phyloP scores from a whole-genome alignment of 495 filamentous ascomycete species.

The Mytilinidion resinicola region DNA sequence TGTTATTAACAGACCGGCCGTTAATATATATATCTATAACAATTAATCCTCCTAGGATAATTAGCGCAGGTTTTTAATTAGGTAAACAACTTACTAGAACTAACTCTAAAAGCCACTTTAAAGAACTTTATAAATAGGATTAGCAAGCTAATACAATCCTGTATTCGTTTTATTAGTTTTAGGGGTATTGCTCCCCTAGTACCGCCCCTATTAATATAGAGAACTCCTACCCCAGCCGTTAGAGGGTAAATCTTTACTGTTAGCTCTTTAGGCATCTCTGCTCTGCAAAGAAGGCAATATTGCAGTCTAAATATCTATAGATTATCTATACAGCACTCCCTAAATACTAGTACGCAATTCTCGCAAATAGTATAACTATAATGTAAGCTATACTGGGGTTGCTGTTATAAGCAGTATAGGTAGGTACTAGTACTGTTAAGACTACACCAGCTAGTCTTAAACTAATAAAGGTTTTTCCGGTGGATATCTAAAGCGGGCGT shows the following conservation, averaged over 20 bases:
- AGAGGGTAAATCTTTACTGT: not conserved
- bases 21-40: slow-evolving; percentile 5
- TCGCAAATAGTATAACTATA: slow-evolving; percentile 1
- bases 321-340: not conserved
- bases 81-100: slow-evolving; percentile 1
- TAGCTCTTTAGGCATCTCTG: not conserved
- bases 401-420: not conserved
- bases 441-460: not conserved
- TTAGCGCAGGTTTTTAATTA: not conserved
- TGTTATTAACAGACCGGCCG: not conserved
- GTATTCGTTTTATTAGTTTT: not conserved
- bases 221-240: slow-evolving; percentile 2
- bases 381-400: not conserved
- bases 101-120: slow-evolving; percentile 1
- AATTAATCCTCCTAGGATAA: not conserved
- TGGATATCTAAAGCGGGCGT: not conserved
- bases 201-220: slow-evolving; percentile 1
- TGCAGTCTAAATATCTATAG: not conserved
- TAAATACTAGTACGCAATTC: not conserved
- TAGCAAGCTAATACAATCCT: not conserved
- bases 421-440: slow-evolving; percentile 1
- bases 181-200: not conserved
- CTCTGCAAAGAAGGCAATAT: slow-evolving; percentile 1
- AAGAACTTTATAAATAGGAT: slow-evolving; percentile 3
- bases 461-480: not conserved